Evolutionary conservation across 768 basidiomycete genomes (phyloP).

Genomic region (Podaxis mareebaensis): DNA sequence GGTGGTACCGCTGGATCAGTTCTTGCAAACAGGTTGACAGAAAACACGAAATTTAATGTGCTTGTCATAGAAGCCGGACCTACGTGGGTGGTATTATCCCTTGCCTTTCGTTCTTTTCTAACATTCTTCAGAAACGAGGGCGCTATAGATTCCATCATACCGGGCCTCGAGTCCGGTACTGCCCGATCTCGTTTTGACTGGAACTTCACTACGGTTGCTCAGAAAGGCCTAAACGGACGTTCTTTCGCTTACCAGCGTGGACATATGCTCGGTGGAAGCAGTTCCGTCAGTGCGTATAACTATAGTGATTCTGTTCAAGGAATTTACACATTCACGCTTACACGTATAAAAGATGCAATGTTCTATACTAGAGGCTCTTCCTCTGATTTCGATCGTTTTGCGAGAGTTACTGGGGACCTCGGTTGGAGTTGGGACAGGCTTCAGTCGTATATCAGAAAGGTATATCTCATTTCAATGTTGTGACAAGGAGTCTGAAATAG

Average conservation of each 20-base stretch:
- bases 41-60: constrained; percentile 25
- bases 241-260: constrained; percentile 29
- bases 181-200: constrained; percentile 22
- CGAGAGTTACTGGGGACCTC: constrained; percentile 13
- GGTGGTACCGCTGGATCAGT: constrained; percentile 32
- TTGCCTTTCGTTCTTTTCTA: background rate
- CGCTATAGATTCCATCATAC: constrained; percentile 20
- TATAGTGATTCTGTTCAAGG: background rate
- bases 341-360: constrained; percentile 12
- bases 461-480: background rate
- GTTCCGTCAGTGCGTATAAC: background rate
- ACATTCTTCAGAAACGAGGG: constrained; percentile 23
- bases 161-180: constrained; percentile 14
- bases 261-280: constrained; percentile 32
- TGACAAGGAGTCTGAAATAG: background rate
- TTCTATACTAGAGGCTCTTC: constrained; percentile 19
- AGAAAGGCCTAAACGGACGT: constrained; percentile 27
- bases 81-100: constrained; percentile 20
- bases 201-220: constrained; percentile 33
- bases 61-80: constrained; percentile 33
- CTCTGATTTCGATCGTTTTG: constrained; percentile 18
- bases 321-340: background rate
- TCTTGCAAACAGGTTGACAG: constrained; percentile 29
- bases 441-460: constrained; percentile 24
- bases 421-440: constrained; percentile 19